Evolutionary conservation across 768 basidiomycete species (phyloP), one percentile per base, ranked within the genome.

Genomic region (Cystofilobasidium ferigula): DNA sequence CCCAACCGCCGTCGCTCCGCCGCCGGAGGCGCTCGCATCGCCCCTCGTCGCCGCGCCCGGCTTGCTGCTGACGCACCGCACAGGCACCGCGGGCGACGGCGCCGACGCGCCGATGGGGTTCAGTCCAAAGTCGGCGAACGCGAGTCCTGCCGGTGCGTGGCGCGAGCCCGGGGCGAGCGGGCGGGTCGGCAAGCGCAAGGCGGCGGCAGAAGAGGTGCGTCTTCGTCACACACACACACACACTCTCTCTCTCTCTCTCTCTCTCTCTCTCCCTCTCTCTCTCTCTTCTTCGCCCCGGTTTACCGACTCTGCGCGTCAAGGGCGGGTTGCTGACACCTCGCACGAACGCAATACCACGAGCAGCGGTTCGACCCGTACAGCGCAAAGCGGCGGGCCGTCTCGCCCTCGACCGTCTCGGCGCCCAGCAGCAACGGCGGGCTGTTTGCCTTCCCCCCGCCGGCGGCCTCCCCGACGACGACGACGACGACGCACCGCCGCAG

Each of bases 371-470:
- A 62, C n/a, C 62, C 48, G 1, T 62, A 54, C 24, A 51, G 48
- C 26, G 42, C 58, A 34, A 62, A 62, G 28, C 62, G 62, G 13
- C 47, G 62, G 36, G 62, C 62, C 20, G 62, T 62, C 32, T 62
- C 62, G 36, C 62, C 62, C 7, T 62, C 62, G 48, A 62, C 62
- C 34, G 47, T 62, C 48, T 38, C 54, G 16, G 32, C 45, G 12
- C 62, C 61, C 6, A 62, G 9, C 26, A 13, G 20, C 51, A 48
- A n/a, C 53, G 48, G 1, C 30, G 51, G 28, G n/a, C n/a, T n/a
- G n/a, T n/a, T n/a, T n/a, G n/a, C n/a, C 30, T 32, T 30, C 51
- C 51, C 51, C 6, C 51, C 51, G 3, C 7, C 51, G 14, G 30
- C 30, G 4, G 51, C 28, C 51, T 54, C 51, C 18, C 51, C 51